Conservation (phyloP, 1,284 basidiomycete species). For the Kalmanozyma brasiliensis region DNA sequence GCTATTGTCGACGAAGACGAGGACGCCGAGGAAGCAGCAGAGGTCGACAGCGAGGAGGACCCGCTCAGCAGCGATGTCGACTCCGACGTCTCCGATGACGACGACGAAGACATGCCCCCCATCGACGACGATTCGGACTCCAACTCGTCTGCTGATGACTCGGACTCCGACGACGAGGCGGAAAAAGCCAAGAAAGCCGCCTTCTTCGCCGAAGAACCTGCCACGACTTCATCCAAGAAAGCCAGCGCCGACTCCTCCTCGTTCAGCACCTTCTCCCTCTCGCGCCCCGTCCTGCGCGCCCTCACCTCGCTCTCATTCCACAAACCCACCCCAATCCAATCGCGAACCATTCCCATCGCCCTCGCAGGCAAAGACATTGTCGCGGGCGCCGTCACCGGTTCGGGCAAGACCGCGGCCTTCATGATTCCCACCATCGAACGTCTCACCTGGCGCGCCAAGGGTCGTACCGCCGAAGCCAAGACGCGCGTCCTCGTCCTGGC, state of each 20-base stretch:
- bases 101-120: conserved; percentile 62
- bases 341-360: conserved; percentile 98
- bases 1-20: conserved; percentile 59
- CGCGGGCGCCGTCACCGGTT: conserved; percentile 93
- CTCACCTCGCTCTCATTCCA: conserved; percentile 82
- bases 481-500: conserved; percentile 93
- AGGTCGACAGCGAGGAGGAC: conserved; percentile 51
- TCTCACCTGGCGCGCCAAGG: conserved; percentile 83
- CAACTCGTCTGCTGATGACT: conserved; percentile 41
- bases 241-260: conserved; percentile 65
- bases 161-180: conserved; percentile 52
- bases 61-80: conserved; percentile 24
- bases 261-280: conserved; percentile 87
- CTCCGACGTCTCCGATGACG: conserved; percentile 23
- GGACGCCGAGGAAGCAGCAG: conserved; percentile 66
- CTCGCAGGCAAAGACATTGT: conserved; percentile 95
- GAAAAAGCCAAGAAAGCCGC: conserved; percentile 63
- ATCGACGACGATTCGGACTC: conserved; percentile 22
- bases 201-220: conserved; percentile 60
- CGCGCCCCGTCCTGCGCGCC: conserved; percentile 86
- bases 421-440: conserved; percentile 97
- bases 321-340: conserved; percentile 93
- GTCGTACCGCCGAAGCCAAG: conserved; percentile 90
- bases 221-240: conserved; percentile 15
- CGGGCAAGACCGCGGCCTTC: conserved; percentile 99